Base-by-base conservation (phyloP, 768 basidiomycete species). In the Candolleomyces aberdarensis region DNA sequence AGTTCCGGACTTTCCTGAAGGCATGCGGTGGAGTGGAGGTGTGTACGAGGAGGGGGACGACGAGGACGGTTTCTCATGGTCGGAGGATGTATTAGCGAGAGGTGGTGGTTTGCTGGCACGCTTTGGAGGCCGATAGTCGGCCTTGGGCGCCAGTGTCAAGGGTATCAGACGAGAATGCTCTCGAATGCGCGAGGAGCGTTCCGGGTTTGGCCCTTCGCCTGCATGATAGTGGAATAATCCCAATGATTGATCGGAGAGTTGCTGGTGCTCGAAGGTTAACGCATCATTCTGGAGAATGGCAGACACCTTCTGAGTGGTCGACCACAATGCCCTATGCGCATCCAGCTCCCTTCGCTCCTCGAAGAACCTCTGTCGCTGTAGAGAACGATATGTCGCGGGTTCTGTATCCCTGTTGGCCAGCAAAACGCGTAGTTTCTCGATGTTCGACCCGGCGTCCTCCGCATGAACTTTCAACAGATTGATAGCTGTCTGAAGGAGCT, bases 301-400 rank as follows among this genome's bases (percentile, higher is more conserved):
- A 26, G 56, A 47, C 14, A 52, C 60, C 26, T 57, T 56, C 52
- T 57, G 54, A 8, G 55, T 50, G 6, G 60, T 53, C 13, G 44
- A 43, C 60, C 60, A 61, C 17, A 61, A 48, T 13, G 60, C 56
- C 29, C 40, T 61, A 39, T 36, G 46, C 13, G 75, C 73, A 20
- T 70, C 74, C 32, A 63, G 57, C 57, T 76, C 75, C 59, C 77
- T 72, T 62, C 75, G 76, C 64, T 85, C 84, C 61, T 80, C 79
- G 70, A 78, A 72, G 83, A 83, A 84, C 32, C 80, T 76, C 53
- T 83, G 75, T 1, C 74, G 75, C 61, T 82, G 77, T 44, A 81
- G 69, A 9, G 75, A 61, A 59, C 71, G 69, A 60, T 76, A 80
- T 17, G 64, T 63, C 6, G 61, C 66, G 0, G 79, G 78, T 8